Percentiles rank a stretch among this genome's conserved stretches.
These are phyloP conservation scores for Ophiocordyceps camponoti-floridani DNA, from an alignment of 2,329 filamentous ascomycete species.

Conservation along the genomic window DNA sequence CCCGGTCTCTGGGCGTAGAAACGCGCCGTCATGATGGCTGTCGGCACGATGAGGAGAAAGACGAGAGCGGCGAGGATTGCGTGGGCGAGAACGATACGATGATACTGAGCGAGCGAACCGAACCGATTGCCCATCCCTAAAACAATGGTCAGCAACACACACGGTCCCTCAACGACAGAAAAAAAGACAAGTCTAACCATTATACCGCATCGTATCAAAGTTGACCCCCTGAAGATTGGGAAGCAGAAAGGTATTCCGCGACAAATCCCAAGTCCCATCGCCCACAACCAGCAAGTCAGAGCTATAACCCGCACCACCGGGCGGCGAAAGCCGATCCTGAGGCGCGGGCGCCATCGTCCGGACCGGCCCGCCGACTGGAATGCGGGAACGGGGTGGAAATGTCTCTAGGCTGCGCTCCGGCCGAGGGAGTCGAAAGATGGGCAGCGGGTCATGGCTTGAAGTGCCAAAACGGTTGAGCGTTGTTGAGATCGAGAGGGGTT, in stretches of 20 bases:
- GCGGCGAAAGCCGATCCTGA: conserved; percentile 42
- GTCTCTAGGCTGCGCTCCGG: too few species aligned
- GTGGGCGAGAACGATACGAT: conserved; percentile 51
- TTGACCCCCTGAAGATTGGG: conserved; percentile 62
- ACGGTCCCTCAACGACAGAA: neutral
- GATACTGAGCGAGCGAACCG: conserved; percentile 49
- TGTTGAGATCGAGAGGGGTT: too few species aligned
- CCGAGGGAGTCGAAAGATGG: neutral
- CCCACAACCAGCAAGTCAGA: conserved; percentile 61
- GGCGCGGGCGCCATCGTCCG: conserved; percentile 38
- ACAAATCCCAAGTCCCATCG: conserved; percentile 70
- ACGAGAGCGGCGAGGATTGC: conserved; percentile 54
- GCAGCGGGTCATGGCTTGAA: too few species aligned
- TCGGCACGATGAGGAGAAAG: conserved; percentile 57
- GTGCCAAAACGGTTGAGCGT: too few species aligned
- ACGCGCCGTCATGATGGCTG: conserved; percentile 54
- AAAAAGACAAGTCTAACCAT: conserved; percentile 36
- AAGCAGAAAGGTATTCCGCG: conserved; percentile 59
- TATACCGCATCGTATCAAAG: conserved; percentile 70
- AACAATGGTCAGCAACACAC: too few species aligned
- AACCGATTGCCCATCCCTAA: conserved; percentile 72
- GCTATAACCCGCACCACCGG: conserved; percentile 55
- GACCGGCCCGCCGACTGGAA: neutral
- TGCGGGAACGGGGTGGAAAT: neutral
- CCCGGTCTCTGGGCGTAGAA: conserved; percentile 49